Conservation (phyloP, 176 grass and related monocot genomes). For the Carex pumila region DNA sequence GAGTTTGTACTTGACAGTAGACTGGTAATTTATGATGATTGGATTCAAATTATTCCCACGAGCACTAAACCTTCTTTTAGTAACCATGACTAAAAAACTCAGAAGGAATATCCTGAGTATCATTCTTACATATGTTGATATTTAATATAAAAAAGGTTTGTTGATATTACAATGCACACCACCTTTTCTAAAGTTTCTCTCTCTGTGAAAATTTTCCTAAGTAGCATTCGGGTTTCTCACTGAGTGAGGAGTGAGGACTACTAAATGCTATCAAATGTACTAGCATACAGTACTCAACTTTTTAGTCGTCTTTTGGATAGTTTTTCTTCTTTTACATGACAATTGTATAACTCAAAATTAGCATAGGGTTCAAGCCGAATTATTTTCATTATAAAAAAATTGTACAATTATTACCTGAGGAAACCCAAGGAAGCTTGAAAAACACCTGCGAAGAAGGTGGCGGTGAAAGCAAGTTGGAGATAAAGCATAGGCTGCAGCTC, state of each 20-base stretch:
- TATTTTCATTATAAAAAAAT: not conserved
- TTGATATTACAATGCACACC: not conserved
- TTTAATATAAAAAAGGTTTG: not conserved
- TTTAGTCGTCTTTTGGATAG: not conserved
- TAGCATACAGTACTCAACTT: not conserved
- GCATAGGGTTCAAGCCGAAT: not conserved
- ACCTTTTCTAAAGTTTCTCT: not conserved
- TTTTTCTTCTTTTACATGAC: not conserved
- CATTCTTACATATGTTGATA: not conserved
- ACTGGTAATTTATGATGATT: conserved; percentile 1
- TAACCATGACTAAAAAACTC: not conserved
- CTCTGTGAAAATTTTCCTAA: not conserved
- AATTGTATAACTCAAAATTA: not conserved
- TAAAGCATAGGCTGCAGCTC: conserved; percentile 69
- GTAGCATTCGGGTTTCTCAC: not conserved
- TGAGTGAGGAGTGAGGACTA: not conserved
- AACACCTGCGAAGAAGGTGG: conserved; percentile 96
- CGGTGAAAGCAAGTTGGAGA: conserved; percentile 87
- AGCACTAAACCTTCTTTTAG: not conserved
- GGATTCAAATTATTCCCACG: not conserved
- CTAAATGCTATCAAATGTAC: not conserved
- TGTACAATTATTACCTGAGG: conserved; percentile 38
- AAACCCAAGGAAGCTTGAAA: conserved; percentile 88
- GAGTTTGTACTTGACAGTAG: not conserved
- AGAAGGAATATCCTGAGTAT: conserved; percentile 2